Conservation (phyloP, 2,329 filamentous ascomycete genomes). For the Zymoseptoria tritici region DNA sequence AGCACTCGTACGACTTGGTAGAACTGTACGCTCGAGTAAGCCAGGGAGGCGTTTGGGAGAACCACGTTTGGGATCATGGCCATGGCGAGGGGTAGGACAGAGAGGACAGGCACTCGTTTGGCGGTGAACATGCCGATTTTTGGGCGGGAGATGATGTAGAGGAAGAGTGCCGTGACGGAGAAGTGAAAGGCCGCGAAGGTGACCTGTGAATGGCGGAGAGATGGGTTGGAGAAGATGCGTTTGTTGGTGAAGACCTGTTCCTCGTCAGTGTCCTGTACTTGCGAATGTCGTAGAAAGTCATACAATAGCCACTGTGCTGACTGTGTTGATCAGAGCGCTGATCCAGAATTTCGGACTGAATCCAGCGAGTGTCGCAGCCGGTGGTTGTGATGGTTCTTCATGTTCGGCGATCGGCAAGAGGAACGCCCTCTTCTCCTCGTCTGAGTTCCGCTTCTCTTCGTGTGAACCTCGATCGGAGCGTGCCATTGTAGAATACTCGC, state of each 20-base stretch:
- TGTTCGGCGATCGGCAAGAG: conserved; percentile 7
- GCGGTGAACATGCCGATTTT: conserved; percentile 52
- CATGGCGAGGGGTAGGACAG: conserved; percentile 57
- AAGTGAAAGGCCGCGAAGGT: conserved; percentile 64
- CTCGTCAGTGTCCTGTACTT: not conserved
- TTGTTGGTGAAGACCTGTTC: conserved; percentile 63
- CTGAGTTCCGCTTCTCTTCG: conserved; percentile 9
- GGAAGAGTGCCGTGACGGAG: conserved; percentile 55
- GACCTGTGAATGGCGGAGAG: conserved; percentile 55
- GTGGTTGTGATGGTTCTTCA: conserved; percentile 5
- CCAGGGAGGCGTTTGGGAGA: conserved; percentile 59
- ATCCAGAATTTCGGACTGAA: conserved; percentile 17
- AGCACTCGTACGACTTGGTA: conserved; percentile 63
- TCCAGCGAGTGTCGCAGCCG: not conserved
- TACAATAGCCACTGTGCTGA: conserved; percentile 19
- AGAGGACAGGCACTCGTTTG: conserved; percentile 46
- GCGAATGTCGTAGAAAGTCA: not conserved
- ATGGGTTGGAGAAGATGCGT: conserved; percentile 58
- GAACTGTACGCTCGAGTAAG: conserved; percentile 61
- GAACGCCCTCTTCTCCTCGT: conserved; percentile 14
- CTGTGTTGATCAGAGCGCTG: conserved; percentile 15
- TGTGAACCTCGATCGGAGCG: not conserved
- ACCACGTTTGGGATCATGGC: conserved; percentile 65
- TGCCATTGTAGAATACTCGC: not conserved
- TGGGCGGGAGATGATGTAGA: conserved; percentile 55